These are phyloP conservation scores for Chytridiales sp. DNA, from an alignment of 371 early-diverging fungal genomes.

Conservation along the genomic window DNA sequence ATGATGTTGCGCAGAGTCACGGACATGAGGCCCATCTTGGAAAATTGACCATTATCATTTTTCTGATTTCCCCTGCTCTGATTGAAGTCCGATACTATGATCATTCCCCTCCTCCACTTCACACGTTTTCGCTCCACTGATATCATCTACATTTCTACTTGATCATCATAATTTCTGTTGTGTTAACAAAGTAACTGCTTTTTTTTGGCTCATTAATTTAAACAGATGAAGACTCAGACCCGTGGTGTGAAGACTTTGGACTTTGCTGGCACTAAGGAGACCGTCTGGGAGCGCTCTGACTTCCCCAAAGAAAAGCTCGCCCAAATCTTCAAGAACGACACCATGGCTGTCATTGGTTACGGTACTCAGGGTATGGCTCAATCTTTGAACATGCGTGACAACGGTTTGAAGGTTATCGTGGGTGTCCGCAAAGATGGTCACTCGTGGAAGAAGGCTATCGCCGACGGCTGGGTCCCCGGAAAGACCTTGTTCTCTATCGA, in stretches of 20 bases:
- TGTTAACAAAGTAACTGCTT: background rate
- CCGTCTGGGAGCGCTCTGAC: constrained; percentile 93
- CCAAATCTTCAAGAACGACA: constrained; percentile 89
- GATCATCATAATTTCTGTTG: background rate
- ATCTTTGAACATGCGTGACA: constrained; percentile 94
- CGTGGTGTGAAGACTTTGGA: constrained; percentile 90
- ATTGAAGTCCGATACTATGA: background rate
- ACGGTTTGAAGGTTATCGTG: constrained; percentile 93
- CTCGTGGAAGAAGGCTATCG: constrained; percentile 89
- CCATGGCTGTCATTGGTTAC: constrained; percentile 95
- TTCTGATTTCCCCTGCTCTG: background rate
- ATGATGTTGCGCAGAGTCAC: too few relatives aligned
- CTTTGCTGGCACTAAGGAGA: constrained; percentile 92
- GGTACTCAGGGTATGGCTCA: constrained; percentile 97
- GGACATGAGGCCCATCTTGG: too few relatives aligned
- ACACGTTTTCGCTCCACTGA: background rate
- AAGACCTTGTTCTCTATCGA: constrained; percentile 92
- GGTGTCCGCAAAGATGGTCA: constrained; percentile 90
- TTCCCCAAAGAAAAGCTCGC: constrained; percentile 88
- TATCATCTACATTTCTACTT: background rate
- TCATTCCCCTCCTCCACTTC: background rate
- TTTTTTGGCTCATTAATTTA: background rate
- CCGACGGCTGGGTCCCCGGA: constrained; percentile 96
- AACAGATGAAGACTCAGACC: constrained; percentile 20
- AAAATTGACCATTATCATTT: too few relatives aligned